Evolutionary conservation across 495 filamentous ascomycete species (phyloP), one percentile per base, ranked within the genome.

Genomic region (Talaromyces trachyspermus): DNA sequence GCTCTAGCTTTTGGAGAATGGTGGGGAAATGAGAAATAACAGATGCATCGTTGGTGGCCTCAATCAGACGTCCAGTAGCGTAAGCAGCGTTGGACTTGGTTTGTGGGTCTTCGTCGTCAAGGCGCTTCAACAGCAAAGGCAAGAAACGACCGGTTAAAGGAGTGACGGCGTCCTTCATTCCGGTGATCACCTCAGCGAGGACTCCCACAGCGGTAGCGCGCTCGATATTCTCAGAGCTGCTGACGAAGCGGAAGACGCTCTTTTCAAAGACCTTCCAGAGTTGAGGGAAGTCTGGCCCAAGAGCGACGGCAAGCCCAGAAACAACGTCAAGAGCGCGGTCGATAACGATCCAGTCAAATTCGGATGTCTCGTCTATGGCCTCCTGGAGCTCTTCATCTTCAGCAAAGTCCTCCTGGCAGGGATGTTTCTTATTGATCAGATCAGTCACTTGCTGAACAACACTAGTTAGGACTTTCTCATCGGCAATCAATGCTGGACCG

Each of bases 331-430:
- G 75, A 11, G 87, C 89, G 14, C 88, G 95, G 66, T 98, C 92
- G 41, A 98, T 85, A 36, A 94, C 81, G 20, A 95, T 78, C 92
- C 92, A 97, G 68, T 97, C 92, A 59, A 91, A 96, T 71, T 98
- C 92, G 14, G 92, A 91, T 14, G 83, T 85, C 58, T 92, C 89
- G 26, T 90, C 84, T 22, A 81, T 70, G 20, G 79, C 73, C 43
- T 79, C 79, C 29, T 80, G 67, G 26, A 80, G 72, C 52, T 88
- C 84, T 32, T 83, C 81, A 39, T 88, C 88, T 43, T 85, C 83
- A 15, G 78, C 86, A 30, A 89, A 79, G 61, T 96, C 92, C 53
- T 89, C 72, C 67, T 98, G 92, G 70, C 89, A 96, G 48, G 86
- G 81, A 72, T 98, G 92, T 51, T 84, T 77, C 63, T 90, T 89